phyloP scores from a whole-genome alignment of 2,329 filamentous ascomycete species.

The Corniculantispora saksenae region DNA sequence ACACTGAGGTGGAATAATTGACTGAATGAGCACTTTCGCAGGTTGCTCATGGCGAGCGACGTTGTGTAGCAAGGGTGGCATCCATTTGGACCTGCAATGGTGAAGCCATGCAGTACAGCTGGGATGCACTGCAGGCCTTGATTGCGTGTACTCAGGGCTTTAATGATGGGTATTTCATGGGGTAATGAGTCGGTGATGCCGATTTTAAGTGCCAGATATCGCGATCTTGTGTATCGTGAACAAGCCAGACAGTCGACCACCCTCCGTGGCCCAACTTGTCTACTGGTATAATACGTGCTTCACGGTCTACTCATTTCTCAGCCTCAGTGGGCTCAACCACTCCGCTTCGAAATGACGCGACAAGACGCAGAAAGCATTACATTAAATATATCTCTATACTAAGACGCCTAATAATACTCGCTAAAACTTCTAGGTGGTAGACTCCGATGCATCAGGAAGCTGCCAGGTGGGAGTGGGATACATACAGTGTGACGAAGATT shows the following conservation, averaged over 20 bases:
- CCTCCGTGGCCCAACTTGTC: too few species aligned
- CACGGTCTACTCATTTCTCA: not conserved
- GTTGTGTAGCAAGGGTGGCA: constrained; percentile 13
- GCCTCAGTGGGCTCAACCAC: not conserved
- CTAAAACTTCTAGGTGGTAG: too few species aligned
- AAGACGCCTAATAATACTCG: too few species aligned
- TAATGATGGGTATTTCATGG: not conserved
- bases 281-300: not conserved
- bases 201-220: constrained; percentile 18
- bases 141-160: not conserved
- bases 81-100: constrained; percentile 1
- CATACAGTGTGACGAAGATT: too few species aligned
- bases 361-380: not conserved
- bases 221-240: constrained; percentile 8
- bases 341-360: not conserved
- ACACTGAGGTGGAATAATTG: constrained; percentile 11
- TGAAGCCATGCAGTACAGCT: constrained; percentile 14
- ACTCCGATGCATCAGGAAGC: not conserved
- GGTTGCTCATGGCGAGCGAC: not conserved
- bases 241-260: too few species aligned
- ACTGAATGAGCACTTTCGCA: constrained; percentile 6
- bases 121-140: not conserved
- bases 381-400: not conserved
- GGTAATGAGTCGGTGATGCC: constrained; percentile 17
- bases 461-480: too few species aligned